Evolutionary conservation across 495 filamentous ascomycete genomes (phyloP), one percentile per base, ranked within the genome.

Genomic region (Darksidea phi): DNA sequence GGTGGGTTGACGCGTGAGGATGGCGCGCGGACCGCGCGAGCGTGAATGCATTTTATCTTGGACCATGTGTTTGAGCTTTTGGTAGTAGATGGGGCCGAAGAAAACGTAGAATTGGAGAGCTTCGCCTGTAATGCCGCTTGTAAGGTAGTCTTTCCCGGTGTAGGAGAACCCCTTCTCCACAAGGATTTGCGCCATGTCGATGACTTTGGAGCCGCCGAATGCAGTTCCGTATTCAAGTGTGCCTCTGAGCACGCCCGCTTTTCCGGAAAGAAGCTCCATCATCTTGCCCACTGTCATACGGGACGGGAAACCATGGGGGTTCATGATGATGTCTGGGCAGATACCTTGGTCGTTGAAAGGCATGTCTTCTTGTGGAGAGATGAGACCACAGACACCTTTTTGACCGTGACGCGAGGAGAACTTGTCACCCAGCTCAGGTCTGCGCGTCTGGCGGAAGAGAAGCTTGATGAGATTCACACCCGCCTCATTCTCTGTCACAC

Each of bases 61-160:
- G 28, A 99, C 94, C 94, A 99, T 99, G 83, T 99, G 94, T 83
- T 97, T 99, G 43, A 99, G 85, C 67, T 96, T 96, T 80, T 99
- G 94, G 80, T 99, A 99, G 80, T 95, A 99, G 75, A 97, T 97
- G 3, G 94, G 94, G 0, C 94, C 94, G 67, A 93, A 95, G 81
- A 97, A 99, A 74, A 99, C 92, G 71, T 99, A 97, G 37, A 91
- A 91, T 46, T 93, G 89, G 18, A 97, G 80, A 1, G 88, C 81
- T 76, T 97, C 93, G 67, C 94, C 94, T 0, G 95, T 97, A 72
- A 97, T 96, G 46, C 93, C 93, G 2, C 84, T 89, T 1, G 93
- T 97, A 53, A 99, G 84, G 75, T 90, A 95, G 73, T 99, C 94
- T 67, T 97, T 97, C 23, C 94, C 94, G 54, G 89, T 88, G 80